Base-by-base conservation (phyloP, 805 yeast genomes). In the Diddensiella transvaalensis region DNA sequence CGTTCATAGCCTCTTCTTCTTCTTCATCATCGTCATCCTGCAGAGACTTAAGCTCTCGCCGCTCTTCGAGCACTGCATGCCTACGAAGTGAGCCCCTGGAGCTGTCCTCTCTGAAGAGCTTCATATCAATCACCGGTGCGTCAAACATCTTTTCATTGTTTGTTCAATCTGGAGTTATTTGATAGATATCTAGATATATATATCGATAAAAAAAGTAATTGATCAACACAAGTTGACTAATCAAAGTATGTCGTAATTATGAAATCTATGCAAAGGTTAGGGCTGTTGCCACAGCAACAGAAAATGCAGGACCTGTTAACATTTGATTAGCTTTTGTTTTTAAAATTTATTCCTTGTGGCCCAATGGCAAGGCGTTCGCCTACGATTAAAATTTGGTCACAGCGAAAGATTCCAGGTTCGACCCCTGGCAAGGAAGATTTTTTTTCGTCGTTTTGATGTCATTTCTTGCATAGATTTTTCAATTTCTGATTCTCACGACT, bases 391-490 rank as follows among this genome's bases (percentile, higher is more conserved):
- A 18, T 19, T 10, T 50, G 54, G 57, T 53, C 49, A 55, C 57
- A 73, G 72, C 77, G 72, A 74, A 71, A 72, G 76, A 73, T 71
- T 73, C 76, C 75, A 71, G 77, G 76, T 73, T 73, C 76, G 76
- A 73, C 73, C 72, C 76, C 76, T 72, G 76, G 76, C 72, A 75
- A 75, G 76, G 77, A 72, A 73, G 76, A 72, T 65, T 54, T 29
- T 57, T 67, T 73, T 70, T 69, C 56, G 45, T 46, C 22, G 17
- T 24, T n/a, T 8, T 8, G 32, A 26, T 26, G 8, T 26, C 11
- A 26, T 8, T 26, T 26, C 32, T 26, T 8, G 8, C 11, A 8
- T 8, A 26, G 13, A 26, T 26, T 26, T 26, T 26, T 26, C 32
- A 8, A 26, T 26, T 13, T 26, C 13, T 26, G 32, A 26, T 26